Base-by-base conservation (phyloP, 441 rosid species). In the Mallotus repandus region DNA sequence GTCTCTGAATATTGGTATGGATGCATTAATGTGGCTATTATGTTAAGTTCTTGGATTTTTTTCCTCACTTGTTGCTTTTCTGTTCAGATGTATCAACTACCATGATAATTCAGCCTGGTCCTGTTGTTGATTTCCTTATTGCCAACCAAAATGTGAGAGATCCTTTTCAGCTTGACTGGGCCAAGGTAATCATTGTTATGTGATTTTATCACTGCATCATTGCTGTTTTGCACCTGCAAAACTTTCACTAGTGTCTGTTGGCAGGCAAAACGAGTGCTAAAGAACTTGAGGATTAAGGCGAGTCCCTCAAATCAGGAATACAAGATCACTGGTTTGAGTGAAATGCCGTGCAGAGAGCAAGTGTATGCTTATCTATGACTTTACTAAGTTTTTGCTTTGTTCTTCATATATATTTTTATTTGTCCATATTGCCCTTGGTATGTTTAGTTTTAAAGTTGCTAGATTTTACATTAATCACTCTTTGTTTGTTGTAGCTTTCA, bases 101-200 rank as follows among this genome's bases (percentile, higher is more conserved):
- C 18, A 93, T 91, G 97, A 91, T 89, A 64, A 84, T 93, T 70
- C 89, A 86, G 81, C 97, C 97, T 66, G 97, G 94, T 56, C 92
- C 96, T 5, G 82, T 93, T 9, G 74, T 89, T 25, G 97, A 93
- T 76, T 93, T 93, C 68, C 70, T 93, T 1, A 79, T 93, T 48
- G 79, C 83, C 41, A 93, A 93, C 75, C 96, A 91, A 77, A 78
- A 77, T 45, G 96, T 68, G 4, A 83, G 74, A 65, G 94, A 93
- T 72, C 95, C 95, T 0, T 84, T 58, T 61, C 32, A 64, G 7
- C 53, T 87, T 71, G 95, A 93, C 72, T 93, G 97, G 98, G 61
- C 83, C 45, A 92, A 89, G 96, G 98, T 92, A 74, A 83, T 2
- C 13, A 48, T 9, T 22, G 65, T 55, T 61, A 11, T 4, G 35